phyloP scores from a whole-genome alignment of 2,329 filamentous ascomycete species.

The Cordyceps javanica region DNA sequence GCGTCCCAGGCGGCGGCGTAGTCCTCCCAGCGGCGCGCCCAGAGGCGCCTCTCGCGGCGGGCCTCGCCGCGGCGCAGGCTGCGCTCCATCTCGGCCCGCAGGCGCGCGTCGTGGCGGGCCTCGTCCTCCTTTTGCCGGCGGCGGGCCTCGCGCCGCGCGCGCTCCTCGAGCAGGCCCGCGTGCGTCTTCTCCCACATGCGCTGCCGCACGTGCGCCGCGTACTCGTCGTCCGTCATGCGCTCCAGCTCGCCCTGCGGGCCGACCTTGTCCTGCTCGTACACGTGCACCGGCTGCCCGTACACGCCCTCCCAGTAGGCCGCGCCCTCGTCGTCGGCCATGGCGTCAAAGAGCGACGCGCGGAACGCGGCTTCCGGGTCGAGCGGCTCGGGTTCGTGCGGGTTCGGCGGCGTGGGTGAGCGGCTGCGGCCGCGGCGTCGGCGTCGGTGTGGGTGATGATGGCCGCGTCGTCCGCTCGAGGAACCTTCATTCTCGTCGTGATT shows the following conservation, averaged over 20 bases:
- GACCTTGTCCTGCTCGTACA: slow-evolving; percentile 51
- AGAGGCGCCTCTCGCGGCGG: slow-evolving; percentile 48
- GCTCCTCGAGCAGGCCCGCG: slow-evolving; percentile 73
- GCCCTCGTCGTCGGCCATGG: slow-evolving; percentile 93
- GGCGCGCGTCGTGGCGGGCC: slow-evolving; percentile 41
- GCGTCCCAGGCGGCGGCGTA: slow-evolving; percentile 60
- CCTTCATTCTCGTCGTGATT: slow-evolving; percentile 9
- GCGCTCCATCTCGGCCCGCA: slow-evolving; percentile 61
- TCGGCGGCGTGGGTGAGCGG: slow-evolving; percentile 40
- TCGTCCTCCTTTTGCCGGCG: slow-evolving; percentile 44
- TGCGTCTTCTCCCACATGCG: slow-evolving; percentile 97
- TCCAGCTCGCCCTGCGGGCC: slow-evolving; percentile 57
- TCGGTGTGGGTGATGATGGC: slow-evolving; percentile 20
- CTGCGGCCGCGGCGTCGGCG: slow-evolving; percentile 24
- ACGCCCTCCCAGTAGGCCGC: slow-evolving; percentile 92
- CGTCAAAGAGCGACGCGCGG: slow-evolving; percentile 90
- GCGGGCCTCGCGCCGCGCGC: slow-evolving; percentile 53
- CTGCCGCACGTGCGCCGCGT: slow-evolving; percentile 74
- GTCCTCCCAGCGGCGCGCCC: slow-evolving; percentile 54
- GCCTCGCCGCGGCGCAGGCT: slow-evolving; percentile 62
- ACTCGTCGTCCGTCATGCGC: slow-evolving; percentile 88
- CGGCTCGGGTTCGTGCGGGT: slow-evolving; percentile 39
- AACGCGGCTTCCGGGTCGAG: slow-evolving; percentile 72
- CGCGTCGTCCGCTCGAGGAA: slow-evolving; percentile 23
- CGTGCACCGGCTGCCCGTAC: slow-evolving; percentile 92